Evolutionary conservation across 176 grass and related monocot genomes (phyloP), one percentile per base, ranked within the genome.

Genomic region (Oryza brachyantha): DNA sequence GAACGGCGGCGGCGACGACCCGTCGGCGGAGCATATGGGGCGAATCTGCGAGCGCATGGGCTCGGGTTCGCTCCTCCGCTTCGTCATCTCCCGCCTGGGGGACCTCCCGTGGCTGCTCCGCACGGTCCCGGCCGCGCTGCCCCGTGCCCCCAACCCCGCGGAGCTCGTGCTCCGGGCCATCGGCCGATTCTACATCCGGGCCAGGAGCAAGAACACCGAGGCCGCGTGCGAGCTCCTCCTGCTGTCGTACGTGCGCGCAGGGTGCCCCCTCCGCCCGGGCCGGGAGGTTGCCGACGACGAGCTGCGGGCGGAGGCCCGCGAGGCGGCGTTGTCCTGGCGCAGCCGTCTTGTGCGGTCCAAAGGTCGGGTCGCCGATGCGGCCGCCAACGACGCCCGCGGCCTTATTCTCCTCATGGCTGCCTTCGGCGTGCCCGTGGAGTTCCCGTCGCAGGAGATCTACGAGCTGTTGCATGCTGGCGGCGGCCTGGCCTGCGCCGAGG

Each of bases 181-280:
- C 68, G 75, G 84, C 73, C 81, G 84, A 25, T 87, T 73, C 84
- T 93, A 93, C 84, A 79, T 89, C 61, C 25, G 70, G 52, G 68
- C 87, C 42, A 76, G 78, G 29, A 73, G 48, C 45, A 36, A 31
- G 7, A 32, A 84, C 79, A 75, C 74, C 29, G 78, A 83, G 75
- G 75, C 83, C 69, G 91, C 91, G 1, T 85, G 87, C 81, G 57
- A 79, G 45, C 84, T 93, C 57, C 65, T 93, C 42, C 91, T 93
- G 6, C 87, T 90, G 64, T 72, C 90, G 1, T 93, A 93, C 81
- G 73, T 93, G 54, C 64, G 82, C 35, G 75, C 84, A 0, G 87
- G 91, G 16, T 93, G 86, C 12, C 83, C 84, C 3, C 80, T 38
- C 60, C 5, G 37, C 8, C 19, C n/a, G 19, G 70, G 14, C 2